phyloP scores from a whole-genome alignment of 2,329 filamentous ascomycete genomes.

The Fusarium keratoplasticum region DNA sequence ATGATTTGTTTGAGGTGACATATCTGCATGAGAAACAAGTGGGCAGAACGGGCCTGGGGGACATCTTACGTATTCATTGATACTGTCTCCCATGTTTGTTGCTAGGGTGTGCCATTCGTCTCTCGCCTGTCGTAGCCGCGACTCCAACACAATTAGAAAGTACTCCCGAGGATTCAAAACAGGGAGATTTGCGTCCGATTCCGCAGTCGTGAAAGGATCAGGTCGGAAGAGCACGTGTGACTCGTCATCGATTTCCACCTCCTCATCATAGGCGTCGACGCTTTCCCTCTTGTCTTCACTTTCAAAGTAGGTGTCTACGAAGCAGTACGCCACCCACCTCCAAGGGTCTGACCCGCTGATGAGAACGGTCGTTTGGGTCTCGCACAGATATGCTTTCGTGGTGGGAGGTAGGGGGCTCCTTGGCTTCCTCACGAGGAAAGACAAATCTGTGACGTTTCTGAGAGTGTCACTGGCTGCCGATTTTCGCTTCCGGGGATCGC shows the following conservation, averaged over 20 bases:
- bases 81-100: not conserved
- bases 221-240: not conserved
- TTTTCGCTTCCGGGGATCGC: not conserved
- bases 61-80: not conserved
- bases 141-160: not conserved
- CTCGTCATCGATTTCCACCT: not conserved
- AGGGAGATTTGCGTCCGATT: not conserved
- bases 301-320: not conserved
- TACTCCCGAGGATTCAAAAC: not conserved
- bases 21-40: not conserved
- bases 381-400: not conserved
- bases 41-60: no score
- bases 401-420: not conserved
- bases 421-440: not conserved
- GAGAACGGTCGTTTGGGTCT: not conserved
- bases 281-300: not conserved
- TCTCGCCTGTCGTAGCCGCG: not conserved
- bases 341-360: not conserved
- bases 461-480: not conserved
- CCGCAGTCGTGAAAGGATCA: not conserved
- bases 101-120: not conserved
- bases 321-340: not conserved
- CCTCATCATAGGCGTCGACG: not conserved
- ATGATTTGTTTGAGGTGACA: not conserved
- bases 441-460: not conserved